Evolutionary conservation across 805 yeast genomes (phyloP), one percentile per base, ranked within the genome.

Genomic region (Torulaspora quercuum): DNA sequence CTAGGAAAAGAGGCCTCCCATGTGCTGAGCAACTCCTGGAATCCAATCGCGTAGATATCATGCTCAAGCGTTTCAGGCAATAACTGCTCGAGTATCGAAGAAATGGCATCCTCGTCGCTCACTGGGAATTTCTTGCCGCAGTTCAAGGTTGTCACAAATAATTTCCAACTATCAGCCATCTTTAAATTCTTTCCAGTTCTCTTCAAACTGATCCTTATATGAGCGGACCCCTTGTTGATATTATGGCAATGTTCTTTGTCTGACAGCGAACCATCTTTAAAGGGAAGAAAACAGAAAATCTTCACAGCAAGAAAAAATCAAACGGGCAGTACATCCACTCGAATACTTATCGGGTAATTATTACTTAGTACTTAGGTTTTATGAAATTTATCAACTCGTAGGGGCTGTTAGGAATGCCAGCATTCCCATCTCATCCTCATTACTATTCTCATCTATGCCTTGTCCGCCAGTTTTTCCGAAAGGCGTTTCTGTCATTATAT

Each of bases 1-100:
- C 31, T 36, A 6, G 63, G 53, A 30, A 71, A 68, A 2, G 78
- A 65, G 2, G 80, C 78, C 39, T 79, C 79, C 46, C 78, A 51
- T 1, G 78, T 60, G 2, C 78, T 55, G 33, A 80, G 69, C 7
- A 82, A 48, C 53, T 82, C 92, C 54, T 82, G 81, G 43, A 82
- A 73, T 3, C 82, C 87, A 55, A 80, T 76, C 1, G 72, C 81
- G 35, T 72, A 70, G 5, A 80, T 37, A 34, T 71, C 67, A 16
- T 43, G 43, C n/a, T 10, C 29, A 9, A 26, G 8, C n/a, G 27
- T 26, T 17, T 35, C 0, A 75, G 72, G 20, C 62, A 52, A 3
- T 46, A n/a, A 46, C 42, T 7, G 70, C 66, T 21, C 63, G 46
- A 14, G 35, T 2, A 53, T 47, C 0, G 69, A 37, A 6, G 62